Conservation (phyloP, 805 yeast genomes). For the Metschnikowia chrysomelidarum region DNA sequence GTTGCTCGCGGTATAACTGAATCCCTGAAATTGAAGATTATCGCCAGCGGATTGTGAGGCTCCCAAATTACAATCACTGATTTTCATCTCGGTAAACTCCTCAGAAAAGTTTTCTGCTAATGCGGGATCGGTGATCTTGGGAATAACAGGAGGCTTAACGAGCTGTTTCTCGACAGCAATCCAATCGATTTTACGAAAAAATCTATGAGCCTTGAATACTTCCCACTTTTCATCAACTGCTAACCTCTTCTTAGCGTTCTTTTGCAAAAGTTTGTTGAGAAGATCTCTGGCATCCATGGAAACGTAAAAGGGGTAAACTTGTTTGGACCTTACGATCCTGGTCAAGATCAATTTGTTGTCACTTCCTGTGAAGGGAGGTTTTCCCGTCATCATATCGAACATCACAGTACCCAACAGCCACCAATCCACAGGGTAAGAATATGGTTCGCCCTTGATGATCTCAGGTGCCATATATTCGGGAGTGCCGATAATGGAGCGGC, state of each 20-base stretch:
- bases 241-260: slow-evolving; percentile 36
- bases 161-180: slow-evolving; percentile 27
- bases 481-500: slow-evolving; percentile 54
- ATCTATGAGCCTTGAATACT: slow-evolving; percentile 34
- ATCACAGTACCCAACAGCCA: slow-evolving; percentile 48
- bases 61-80: slow-evolving; percentile 21
- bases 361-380: slow-evolving; percentile 46
- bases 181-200: slow-evolving; percentile 42
- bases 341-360: slow-evolving; percentile 39
- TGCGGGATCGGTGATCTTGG: slow-evolving; percentile 43
- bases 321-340: slow-evolving; percentile 35
- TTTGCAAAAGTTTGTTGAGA: slow-evolving; percentile 35
- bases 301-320: slow-evolving; percentile 40
- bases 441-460: slow-evolving; percentile 45
- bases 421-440: slow-evolving; percentile 50
- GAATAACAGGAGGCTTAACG: slow-evolving; percentile 39
- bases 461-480: slow-evolving; percentile 86
- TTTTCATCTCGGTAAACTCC: slow-evolving; percentile 40
- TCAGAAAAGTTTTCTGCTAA: slow-evolving; percentile 45
- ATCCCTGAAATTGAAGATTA: slow-evolving; percentile 35
- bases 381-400: slow-evolving; percentile 42
- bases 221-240: slow-evolving; percentile 36
- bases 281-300: slow-evolving; percentile 43
- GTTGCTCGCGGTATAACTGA: slow-evolving; percentile 44
- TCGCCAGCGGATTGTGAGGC: slow-evolving; percentile 6